Percentiles rank a stretch among this genome's conserved stretches.
Conservation (phyloP, 495 filamentous ascomycete genomes). For the Aspergillus campestris region DNA sequence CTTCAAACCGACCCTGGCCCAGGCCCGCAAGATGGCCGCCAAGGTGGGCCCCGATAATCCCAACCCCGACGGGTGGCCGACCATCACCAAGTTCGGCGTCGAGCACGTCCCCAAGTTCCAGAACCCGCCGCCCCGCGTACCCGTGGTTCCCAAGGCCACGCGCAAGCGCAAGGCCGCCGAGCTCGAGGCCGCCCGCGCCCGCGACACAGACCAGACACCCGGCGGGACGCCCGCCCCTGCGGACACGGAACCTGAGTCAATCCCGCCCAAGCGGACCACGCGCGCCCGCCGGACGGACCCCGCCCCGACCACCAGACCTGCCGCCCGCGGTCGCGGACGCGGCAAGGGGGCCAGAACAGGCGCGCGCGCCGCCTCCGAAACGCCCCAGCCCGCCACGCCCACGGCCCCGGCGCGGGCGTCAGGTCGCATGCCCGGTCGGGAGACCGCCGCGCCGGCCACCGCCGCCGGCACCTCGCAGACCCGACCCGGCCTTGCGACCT, state of each 20-base stretch:
- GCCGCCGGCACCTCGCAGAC: slow-evolving; percentile 5
- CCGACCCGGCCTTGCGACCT: slow-evolving; percentile 5
- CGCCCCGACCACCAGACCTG: slow-evolving; percentile 12
- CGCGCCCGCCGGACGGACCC: slow-evolving; percentile 21
- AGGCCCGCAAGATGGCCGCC: slow-evolving; percentile 29
- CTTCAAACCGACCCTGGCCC: slow-evolving; percentile 36
- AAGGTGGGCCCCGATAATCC: slow-evolving; percentile 24
- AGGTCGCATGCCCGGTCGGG: slow-evolving; percentile 3
- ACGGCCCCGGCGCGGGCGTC: background rate
- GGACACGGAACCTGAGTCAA: slow-evolving; percentile 24
- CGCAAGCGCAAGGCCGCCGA: slow-evolving; percentile 40
- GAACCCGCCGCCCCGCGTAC: slow-evolving; percentile 40
- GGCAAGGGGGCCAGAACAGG: slow-evolving; percentile 37
- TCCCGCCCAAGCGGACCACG: slow-evolving; percentile 25
- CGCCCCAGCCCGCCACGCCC: slow-evolving; percentile 7
- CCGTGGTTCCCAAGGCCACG: slow-evolving; percentile 43
- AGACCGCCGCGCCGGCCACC: background rate
- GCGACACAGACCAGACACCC: slow-evolving; percentile 23
- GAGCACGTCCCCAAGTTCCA: slow-evolving; percentile 30
- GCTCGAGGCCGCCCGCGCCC: slow-evolving; percentile 22
- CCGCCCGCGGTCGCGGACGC: slow-evolving; percentile 43
- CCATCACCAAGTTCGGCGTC: slow-evolving; percentile 23
- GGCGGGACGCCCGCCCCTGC: slow-evolving; percentile 18
- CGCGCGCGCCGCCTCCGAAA: slow-evolving; percentile 19
- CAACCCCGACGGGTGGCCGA: slow-evolving; percentile 34